Evolutionary conservation across 2,329 filamentous ascomycete species (phyloP), one percentile per base, ranked within the genome.

Genomic region (Ophiosphaerella korrae): DNA sequence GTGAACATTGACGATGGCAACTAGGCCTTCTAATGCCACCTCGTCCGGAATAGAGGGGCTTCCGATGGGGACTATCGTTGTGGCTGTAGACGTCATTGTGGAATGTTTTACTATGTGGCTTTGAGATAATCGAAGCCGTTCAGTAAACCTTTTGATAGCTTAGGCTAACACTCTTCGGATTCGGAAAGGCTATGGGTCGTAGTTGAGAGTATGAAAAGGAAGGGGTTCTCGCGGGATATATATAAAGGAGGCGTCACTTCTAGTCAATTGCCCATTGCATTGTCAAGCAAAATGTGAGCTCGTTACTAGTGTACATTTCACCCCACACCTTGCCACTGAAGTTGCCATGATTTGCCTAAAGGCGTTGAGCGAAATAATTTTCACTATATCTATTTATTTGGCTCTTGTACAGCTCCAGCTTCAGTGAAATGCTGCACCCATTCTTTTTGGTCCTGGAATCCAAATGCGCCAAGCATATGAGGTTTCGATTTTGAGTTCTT

Each of bases 351-450:
- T 21, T 21, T 21, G 3, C 18, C 5, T 21, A 4, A 21, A 21
- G 18, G 18, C 18, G 18, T 21, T 21, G 2, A 21, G 18, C 18
- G 18, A 21, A 21, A 21, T 3, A 21, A 21, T 16, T 11, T 18
- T 18, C 3, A 31, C n/a, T 42, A n/a, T 42, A n/a, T n/a, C 21
- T 26, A 42, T 26, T 7, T 16, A 34, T 9, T n/a, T 16, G 38
- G 31, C 18, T 40, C 21, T 14, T 23, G 23, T 26, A 32, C 29
- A 29, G 18, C 16, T 12, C 26, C 41, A 21, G 40, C 50, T 5
- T 42, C 42, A 18, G 45, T 45, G 7, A 68, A 23, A 34, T 60
- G 54, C 24, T 58, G 42, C 13, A 52, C 46, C 66, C 64, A 70
- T 2, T 23, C 31, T 29, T 52, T 51, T 7, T 57, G 46, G 11